phyloP scores from a whole-genome alignment of 2,329 filamentous ascomycete species.

The Didymella pomorum region DNA sequence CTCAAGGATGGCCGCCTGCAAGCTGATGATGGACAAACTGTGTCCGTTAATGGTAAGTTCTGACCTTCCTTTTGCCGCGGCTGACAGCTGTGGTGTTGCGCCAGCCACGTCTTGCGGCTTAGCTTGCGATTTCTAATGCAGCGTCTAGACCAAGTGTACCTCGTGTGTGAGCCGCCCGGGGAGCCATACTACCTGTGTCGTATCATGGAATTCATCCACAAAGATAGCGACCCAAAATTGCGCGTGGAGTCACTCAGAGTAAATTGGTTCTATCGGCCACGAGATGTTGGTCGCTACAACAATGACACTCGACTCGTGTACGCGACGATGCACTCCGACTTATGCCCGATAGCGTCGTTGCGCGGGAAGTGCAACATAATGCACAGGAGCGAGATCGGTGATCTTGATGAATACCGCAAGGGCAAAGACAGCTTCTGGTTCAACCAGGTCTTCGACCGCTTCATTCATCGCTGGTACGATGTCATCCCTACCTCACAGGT shows the following conservation, averaged over 20 bases:
- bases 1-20: conserved; percentile 80
- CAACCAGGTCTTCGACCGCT: conserved; percentile 96
- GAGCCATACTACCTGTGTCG: conserved; percentile 97
- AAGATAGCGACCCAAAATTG: conserved; percentile 70
- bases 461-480: conserved; percentile 98
- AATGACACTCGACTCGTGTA: conserved; percentile 91
- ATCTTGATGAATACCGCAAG: conserved; percentile 84
- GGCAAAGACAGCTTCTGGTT: conserved; percentile 92
- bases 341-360: conserved; percentile 88
- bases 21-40: conserved; percentile 87
- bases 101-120: conserved; percentile 41
- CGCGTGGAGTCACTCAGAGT: conserved; percentile 88
- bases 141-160: conserved; percentile 80
- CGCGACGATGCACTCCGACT: conserved; percentile 98
- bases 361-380: conserved; percentile 92
- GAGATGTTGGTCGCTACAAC: conserved; percentile 91
- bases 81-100: conserved; percentile 37
- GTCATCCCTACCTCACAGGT: conserved; percentile 91
- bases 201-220: conserved; percentile 97
- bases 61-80: conserved; percentile 32
- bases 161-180: conserved; percentile 95
- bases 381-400: conserved; percentile 85
- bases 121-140: conserved; percentile 48
- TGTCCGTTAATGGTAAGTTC: conserved; percentile 80
- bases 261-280: conserved; percentile 98